Conservation (phyloP, 169 alveolate species). For the Plasmodium cynomolgi region DNA sequence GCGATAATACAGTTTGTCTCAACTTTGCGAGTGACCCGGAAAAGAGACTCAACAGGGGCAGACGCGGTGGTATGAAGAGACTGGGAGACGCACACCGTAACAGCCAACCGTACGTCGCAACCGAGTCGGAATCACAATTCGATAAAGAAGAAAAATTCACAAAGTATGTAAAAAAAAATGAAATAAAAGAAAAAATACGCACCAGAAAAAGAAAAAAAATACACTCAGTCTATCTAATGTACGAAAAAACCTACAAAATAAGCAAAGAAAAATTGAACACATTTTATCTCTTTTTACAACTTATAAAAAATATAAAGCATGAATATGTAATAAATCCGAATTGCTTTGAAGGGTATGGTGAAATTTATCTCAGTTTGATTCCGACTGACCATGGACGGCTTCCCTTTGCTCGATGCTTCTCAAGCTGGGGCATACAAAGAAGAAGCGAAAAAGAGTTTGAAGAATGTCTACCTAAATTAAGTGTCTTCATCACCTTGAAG, state of each 20-base stretch:
- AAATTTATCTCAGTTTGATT: constrained; percentile 71
- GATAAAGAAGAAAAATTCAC: constrained; percentile 13
- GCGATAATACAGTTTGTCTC: constrained; percentile 4
- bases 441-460: constrained; percentile 70
- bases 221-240: constrained; percentile 65
- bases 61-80: neutral
- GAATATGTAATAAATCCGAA: constrained; percentile 68
- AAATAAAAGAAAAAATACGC: constrained; percentile 73
- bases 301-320: constrained; percentile 70
- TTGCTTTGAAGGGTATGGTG: constrained; percentile 69
- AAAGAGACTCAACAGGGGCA: neutral
- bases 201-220: constrained; percentile 61
- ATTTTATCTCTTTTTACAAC: constrained; percentile 51
- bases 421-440: constrained; percentile 72
- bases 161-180: constrained; percentile 37
- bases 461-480: constrained; percentile 73
- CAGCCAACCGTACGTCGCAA: neutral
- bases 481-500: constrained; percentile 63
- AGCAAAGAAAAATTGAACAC: constrained; percentile 39
- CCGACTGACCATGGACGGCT: constrained; percentile 74
- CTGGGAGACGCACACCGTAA: neutral
- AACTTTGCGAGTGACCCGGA: constrained; percentile 19
- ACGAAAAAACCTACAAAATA: constrained; percentile 72
- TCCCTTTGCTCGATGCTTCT: constrained; percentile 75
- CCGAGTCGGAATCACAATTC: neutral